Evolutionary conservation across 1,139 yeast genomes (phyloP).

Genomic region (Debaryomyces singareniensis): DNA sequence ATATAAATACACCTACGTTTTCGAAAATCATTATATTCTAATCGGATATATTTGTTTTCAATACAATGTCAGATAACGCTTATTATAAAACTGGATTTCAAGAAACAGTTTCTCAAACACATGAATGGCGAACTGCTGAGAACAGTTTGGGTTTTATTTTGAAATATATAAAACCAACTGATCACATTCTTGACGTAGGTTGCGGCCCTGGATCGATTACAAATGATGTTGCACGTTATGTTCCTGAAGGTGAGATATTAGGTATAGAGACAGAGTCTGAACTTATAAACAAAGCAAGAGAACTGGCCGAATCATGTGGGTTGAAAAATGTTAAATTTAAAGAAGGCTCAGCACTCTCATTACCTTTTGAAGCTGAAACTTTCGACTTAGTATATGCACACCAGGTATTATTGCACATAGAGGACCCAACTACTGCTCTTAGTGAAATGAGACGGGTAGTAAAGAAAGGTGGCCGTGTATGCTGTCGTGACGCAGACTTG

Average conservation of each 20-base stretch:
- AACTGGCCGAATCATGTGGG: slow-evolving; percentile 4
- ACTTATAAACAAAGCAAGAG: slow-evolving; percentile 18
- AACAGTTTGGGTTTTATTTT: slow-evolving; percentile 12
- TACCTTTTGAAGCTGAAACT: slow-evolving; percentile 27
- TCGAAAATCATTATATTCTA: no score
- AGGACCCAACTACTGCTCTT: slow-evolving; percentile 24
- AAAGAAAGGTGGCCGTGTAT: slow-evolving; percentile 32
- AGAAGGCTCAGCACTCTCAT: slow-evolving; percentile 21
- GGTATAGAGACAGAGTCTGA: slow-evolving; percentile 30
- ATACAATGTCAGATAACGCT: no score
- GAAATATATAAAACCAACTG: slow-evolving; percentile 13
- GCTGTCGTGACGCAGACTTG: slow-evolving; percentile 27
- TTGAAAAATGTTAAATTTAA: slow-evolving; percentile 19
- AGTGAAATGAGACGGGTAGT: slow-evolving; percentile 28
- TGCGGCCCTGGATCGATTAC: slow-evolving; percentile 39
- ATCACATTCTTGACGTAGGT: slow-evolving; percentile 31
- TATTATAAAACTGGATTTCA: slow-evolving; percentile 18
- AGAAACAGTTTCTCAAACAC: slow-evolving; percentile 19
- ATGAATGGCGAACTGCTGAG: slow-evolving; percentile 27
- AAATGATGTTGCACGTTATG: slow-evolving; percentile 25
- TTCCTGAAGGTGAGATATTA: slow-evolving; percentile 19
- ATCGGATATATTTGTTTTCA: no score
- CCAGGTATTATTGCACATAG: slow-evolving; percentile 33
- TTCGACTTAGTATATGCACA: slow-evolving; percentile 34
- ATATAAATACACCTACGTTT: no score